Conservation (phyloP, 2,329 filamentous ascomycete species). For the Exophiala sideris region DNA sequence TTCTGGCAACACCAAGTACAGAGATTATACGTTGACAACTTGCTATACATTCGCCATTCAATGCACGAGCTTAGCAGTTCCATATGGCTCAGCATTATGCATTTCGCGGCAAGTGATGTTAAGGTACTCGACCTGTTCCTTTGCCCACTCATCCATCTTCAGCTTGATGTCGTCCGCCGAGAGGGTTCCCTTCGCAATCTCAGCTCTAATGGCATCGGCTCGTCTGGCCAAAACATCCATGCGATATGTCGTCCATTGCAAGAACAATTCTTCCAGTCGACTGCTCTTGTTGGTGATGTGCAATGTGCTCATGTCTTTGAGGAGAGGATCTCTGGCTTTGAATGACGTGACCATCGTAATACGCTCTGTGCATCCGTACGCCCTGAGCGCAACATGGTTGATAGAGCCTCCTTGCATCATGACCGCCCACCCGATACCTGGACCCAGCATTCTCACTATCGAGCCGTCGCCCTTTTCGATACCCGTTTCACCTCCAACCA, state of each 20-base stretch:
- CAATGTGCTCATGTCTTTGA: constrained; percentile 59
- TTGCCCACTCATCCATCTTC: no score
- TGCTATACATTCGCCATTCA: no score
- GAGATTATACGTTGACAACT: no score
- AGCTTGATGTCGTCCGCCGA: no score
- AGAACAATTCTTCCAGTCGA: constrained; percentile 56
- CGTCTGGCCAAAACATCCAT: constrained; percentile 51
- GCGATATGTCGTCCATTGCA: constrained; percentile 60
- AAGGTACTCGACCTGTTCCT: no score
- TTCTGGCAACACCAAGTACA: no score
- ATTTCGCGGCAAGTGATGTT: no score
- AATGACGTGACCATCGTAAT: constrained; percentile 66
- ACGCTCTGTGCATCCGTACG: constrained; percentile 57
- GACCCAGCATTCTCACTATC: constrained; percentile 43
- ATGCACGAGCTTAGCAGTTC: no score
- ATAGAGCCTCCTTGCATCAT: constrained; percentile 66
- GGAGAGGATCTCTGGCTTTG: constrained; percentile 52
- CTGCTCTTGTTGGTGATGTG: constrained; percentile 59
- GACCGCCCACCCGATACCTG: constrained; percentile 55
- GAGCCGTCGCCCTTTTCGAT: constrained; percentile 52
- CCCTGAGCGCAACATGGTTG: constrained; percentile 60
- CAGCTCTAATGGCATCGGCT: no score
- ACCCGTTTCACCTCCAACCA: constrained; percentile 57
- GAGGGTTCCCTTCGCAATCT: no score
- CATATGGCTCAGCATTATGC: no score